Conservation (phyloP, 179 eudicot species). For the Silene vulgaris region DNA sequence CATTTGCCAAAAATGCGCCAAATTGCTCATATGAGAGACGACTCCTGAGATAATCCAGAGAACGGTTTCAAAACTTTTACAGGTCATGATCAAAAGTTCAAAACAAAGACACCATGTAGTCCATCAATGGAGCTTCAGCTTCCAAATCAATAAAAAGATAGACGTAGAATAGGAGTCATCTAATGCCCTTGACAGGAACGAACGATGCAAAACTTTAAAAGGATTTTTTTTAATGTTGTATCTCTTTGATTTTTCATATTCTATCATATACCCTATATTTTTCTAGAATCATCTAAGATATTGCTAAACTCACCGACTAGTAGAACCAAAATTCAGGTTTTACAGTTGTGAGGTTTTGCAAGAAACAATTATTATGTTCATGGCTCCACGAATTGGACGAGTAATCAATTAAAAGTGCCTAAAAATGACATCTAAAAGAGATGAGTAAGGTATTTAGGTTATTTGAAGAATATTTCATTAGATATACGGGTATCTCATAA, state of each 20-base stretch:
- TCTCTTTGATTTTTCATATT: neutral
- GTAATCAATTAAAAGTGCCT: neutral
- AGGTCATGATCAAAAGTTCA: neutral
- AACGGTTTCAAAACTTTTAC: neutral
- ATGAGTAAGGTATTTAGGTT: neutral
- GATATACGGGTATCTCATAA: no score
- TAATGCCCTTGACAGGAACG: neutral
- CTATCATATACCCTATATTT: neutral
- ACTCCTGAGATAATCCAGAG: slow-evolving; percentile 45
- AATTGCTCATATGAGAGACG: slow-evolving; percentile 93
- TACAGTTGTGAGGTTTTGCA: neutral
- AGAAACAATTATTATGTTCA: neutral
- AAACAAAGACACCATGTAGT: neutral
- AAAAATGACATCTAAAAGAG: neutral
- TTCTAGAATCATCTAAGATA: no score
- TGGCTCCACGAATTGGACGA: neutral
- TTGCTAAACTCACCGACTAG: neutral
- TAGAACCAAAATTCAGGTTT: neutral
- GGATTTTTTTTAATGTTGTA: neutral
- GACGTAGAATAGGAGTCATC: neutral
- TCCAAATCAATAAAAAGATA: neutral
- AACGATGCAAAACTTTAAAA: neutral
- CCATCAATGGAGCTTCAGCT: neutral
- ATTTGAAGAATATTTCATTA: no score
- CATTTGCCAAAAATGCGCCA: slow-evolving; percentile 85